phyloP scores from a whole-genome alignment of 768 basidiomycete species.

The Multifurca ochricompacta region DNA sequence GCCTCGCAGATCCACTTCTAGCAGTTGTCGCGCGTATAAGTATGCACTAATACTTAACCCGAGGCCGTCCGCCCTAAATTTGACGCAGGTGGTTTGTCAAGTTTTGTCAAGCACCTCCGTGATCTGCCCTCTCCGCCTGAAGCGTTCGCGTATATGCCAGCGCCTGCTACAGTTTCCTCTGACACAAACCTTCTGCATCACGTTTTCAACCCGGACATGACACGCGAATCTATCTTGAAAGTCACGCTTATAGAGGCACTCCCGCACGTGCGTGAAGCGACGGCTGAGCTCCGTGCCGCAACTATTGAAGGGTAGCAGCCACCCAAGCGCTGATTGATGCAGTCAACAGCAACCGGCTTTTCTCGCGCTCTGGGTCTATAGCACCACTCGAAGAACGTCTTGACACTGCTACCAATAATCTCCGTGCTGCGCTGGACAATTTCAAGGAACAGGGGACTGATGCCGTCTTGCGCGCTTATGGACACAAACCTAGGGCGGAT shows the following conservation, averaged over 20 bases:
- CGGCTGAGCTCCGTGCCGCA: conserved; percentile 31
- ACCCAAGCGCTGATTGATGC: conserved; percentile 25
- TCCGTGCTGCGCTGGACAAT: conserved; percentile 24
- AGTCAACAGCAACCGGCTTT: conserved; percentile 32
- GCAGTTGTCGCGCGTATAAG: conserved; percentile 31
- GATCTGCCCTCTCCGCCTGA: conserved; percentile 14
- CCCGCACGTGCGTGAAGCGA: conserved; percentile 30
- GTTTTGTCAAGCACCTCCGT: conserved; percentile 29
- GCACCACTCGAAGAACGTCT: conserved; percentile 23
- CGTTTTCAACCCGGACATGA: conserved; percentile 24
- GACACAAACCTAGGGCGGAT: not conserved
- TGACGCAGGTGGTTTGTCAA: conserved; percentile 29
- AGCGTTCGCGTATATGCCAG: conserved; percentile 9
- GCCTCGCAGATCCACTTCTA: conserved; percentile 31
- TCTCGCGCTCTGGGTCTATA: conserved; percentile 13
- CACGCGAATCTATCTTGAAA: conserved; percentile 26
- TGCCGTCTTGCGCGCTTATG: conserved; percentile 27
- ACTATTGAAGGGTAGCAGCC: conserved; percentile 26
- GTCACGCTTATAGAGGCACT: conserved; percentile 31
- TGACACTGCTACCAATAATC: conserved; percentile 23
- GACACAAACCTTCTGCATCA: conserved; percentile 34
- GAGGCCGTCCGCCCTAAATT: not conserved
- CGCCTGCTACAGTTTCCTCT: conserved; percentile 19
- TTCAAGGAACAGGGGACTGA: conserved; percentile 31
- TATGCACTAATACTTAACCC: conserved; percentile 17